phyloP scores from a whole-genome alignment of 1,284 basidiomycete species.

The Boletellus dicymbophilus region DNA sequence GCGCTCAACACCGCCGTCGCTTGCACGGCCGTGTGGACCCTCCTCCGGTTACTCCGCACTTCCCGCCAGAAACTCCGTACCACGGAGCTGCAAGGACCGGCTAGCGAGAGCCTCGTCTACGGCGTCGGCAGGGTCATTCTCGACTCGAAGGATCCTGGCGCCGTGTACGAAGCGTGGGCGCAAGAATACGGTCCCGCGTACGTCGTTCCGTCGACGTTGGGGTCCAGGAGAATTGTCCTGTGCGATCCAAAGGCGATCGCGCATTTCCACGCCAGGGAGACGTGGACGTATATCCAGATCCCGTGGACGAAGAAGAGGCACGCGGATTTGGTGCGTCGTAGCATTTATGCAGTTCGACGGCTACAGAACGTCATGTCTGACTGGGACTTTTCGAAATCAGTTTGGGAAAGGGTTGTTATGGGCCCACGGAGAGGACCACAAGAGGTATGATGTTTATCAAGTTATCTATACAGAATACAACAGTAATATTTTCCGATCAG shows the following conservation, averaged over 20 bases:
- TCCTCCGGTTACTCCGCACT: too few species aligned
- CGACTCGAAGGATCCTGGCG: background rate
- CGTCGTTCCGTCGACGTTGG: constrained; percentile 41
- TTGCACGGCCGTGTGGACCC: too few species aligned
- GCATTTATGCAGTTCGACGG: too few species aligned
- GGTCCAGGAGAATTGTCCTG: constrained; percentile 35
- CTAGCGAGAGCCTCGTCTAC: constrained; percentile 12
- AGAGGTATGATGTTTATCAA: constrained; percentile 4
- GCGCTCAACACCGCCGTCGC: too few species aligned
- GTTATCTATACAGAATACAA: too few species aligned
- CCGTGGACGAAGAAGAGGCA: constrained; percentile 40
- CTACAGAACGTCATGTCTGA: too few species aligned
- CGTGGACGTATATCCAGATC: constrained; percentile 47
- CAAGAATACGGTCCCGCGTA: constrained; percentile 10
- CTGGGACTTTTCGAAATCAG: background rate
- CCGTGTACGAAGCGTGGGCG: constrained; percentile 18
- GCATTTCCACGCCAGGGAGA: constrained; percentile 39
- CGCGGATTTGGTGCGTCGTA: constrained; percentile 44
- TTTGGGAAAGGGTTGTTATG: constrained; percentile 17
- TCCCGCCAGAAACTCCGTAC: too few species aligned
- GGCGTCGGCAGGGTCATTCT: constrained; percentile 5
- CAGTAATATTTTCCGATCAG: too few species aligned
- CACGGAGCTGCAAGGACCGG: constrained; percentile 8
- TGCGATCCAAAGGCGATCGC: constrained; percentile 39
- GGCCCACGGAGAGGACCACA: constrained; percentile 17